Evolutionary conservation across 1,284 basidiomycete species (phyloP), one percentile per base, ranked within the genome.

Genomic region (Cystobasidium pallidum): DNA sequence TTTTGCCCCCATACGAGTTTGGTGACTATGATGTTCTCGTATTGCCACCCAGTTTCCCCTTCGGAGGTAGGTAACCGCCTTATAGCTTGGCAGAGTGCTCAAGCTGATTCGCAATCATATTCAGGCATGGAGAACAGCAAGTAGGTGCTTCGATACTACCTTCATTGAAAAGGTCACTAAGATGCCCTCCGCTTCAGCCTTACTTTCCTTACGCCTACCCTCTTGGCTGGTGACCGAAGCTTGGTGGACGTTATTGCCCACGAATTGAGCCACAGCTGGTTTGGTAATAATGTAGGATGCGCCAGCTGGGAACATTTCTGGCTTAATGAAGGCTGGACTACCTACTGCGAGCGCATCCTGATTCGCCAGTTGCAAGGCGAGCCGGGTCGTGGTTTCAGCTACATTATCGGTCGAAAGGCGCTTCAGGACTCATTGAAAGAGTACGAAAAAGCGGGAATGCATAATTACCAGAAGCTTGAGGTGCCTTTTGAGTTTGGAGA

Each of bases 1-100:
- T 91, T 2, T 74, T 76, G 1, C 86, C 85, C 0, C 84, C 86
- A 0, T 99, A 98, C 81, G 84, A 85, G 59, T 98, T 95, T 82
- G 90, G 91, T 1, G 89, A 94, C 2, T 97, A 94, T 79, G 94
- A 97, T 80, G 82, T 94, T 7, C 84, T 98, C 34, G 90, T 98
- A n/a, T 84, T 97, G 8, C 95, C 95, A 0, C 90, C 92, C 17
- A 91, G 91, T 0, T 98, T 97, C 85, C 94, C 94, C 0, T 97
- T 80, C 74, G 81, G 81, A 26, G 80, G 62, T 64, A 80, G 34
- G 28, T 54, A 80, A 80, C 79, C 79, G 81, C 70, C 79, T 81
- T 49, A 70, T 77, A 28, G 32, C 30, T 19, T 24, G 15, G 13
- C 32, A 54, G 24, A 1, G n/a, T 19, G 32, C 24, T 13, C 19